Base-by-base conservation (phyloP, 495 filamentous ascomycete species). In the Darksidea phi region DNA sequence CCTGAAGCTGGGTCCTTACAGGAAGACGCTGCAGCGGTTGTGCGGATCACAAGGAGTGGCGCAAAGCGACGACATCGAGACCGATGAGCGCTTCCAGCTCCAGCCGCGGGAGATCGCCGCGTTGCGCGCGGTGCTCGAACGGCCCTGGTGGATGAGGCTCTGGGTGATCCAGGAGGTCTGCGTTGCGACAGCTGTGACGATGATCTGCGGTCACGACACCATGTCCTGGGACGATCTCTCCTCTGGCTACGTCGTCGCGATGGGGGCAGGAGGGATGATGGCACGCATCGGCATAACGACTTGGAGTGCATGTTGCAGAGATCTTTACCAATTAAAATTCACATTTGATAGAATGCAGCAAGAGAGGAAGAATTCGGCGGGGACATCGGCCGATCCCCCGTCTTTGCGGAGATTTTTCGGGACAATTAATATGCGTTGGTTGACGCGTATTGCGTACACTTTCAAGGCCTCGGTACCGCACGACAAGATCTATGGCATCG, bases 121-220 rank as follows among this genome's bases (percentile, higher is more conserved):
- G 8, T 18, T 54, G n/a, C 6, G 20, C 23, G 13, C 13, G 11
- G 8, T 50, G 24, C 23, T 50, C 48, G 20, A 38, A 36, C 24
- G 32, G 32, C 50, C 50, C 10, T 54, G 32, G 26, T 54, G 50
- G 50, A 54, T 25, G 15, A 54, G 50, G 32, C 12, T 38, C 32
- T 54, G 50, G 50, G 32, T 54, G 10, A 17, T 54, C 15, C 50
- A 54, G 26, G 50, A 54, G 32, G 7, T 38, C 10, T 36, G 8
- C 15, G 17, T 54, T 18, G 50, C 50, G 32, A 17, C 21, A 23
- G 50, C 8, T 54, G 11, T 13, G 48, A 23, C 48, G 48, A 25
- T 37, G 15, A 25, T 54, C 13, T 21, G 25, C 36, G 36, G 36
- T 38, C 36, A 38, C 36, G 36, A 38, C 36, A 38, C 36, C 36